phyloP scores from a whole-genome alignment of 2,329 filamentous ascomycete species.

The Sclerotinia glacialis region DNA sequence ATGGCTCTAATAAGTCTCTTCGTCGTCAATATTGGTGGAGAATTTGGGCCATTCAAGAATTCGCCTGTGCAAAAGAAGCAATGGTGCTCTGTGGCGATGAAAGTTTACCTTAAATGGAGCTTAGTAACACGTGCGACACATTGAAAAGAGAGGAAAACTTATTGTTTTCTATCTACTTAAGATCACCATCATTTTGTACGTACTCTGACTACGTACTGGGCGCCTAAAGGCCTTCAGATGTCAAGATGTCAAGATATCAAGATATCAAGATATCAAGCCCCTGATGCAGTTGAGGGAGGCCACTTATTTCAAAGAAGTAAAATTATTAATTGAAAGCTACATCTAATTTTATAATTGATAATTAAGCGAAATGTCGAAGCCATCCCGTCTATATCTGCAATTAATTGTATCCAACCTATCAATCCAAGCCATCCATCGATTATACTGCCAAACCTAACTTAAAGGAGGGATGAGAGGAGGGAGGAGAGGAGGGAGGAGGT shows the following conservation, averaged over 20 bases:
- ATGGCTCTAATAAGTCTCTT: slow-evolving; percentile 39
- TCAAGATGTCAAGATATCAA: slow-evolving; percentile 31
- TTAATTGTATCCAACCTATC: too few relatives aligned
- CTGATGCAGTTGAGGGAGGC: slow-evolving; percentile 16
- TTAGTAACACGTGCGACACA: slow-evolving; percentile 35
- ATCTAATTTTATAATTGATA: too few relatives aligned
- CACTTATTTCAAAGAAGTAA: too few relatives aligned
- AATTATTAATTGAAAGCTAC: too few relatives aligned
- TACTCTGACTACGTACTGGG: slow-evolving; percentile 29
- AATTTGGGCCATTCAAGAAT: slow-evolving; percentile 47
- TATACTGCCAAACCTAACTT: too few relatives aligned
- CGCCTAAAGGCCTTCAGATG: slow-evolving; percentile 32
- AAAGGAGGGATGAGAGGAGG: too few relatives aligned
- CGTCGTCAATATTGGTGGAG: slow-evolving; percentile 43
- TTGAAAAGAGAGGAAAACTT: slow-evolving; percentile 25
- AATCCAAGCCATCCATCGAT: too few relatives aligned
- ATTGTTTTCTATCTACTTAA: slow-evolving; percentile 27
- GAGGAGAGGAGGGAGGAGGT: too few relatives aligned
- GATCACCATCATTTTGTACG: slow-evolving; percentile 26
- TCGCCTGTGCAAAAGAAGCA: slow-evolving; percentile 40
- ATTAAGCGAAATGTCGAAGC: too few relatives aligned
- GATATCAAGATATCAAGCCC: slow-evolving; percentile 29
- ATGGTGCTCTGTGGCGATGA: slow-evolving; percentile 43
- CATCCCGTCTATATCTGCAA: too few relatives aligned
- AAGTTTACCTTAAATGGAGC: slow-evolving; percentile 40